A percentile compares a stretch with the other conserved stretches of the same genome.
Conservation (phyloP, 495 filamentous ascomycete genomes). For the Clohesyomyces aquaticus region DNA sequence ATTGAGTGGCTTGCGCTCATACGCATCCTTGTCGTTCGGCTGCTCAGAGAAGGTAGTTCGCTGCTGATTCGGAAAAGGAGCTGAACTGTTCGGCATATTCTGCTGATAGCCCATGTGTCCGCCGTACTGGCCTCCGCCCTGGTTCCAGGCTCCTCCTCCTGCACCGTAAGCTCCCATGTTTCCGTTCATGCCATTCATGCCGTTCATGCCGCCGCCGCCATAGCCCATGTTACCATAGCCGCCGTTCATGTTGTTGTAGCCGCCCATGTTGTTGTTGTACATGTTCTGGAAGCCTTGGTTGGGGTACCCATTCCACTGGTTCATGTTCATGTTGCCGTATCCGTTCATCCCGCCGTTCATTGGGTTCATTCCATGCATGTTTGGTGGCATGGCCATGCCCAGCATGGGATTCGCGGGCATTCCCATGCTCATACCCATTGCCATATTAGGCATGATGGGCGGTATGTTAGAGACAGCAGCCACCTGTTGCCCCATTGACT, state of each 20-base stretch:
- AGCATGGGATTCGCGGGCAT: slow-evolving; percentile 52
- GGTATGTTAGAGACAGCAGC: slow-evolving; percentile 40
- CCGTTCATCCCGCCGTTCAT: slow-evolving; percentile 61
- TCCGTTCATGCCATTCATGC: slow-evolving; percentile 1
- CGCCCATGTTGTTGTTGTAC: slow-evolving; percentile 41
- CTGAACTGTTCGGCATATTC: slow-evolving; percentile 30
- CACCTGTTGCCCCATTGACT: slow-evolving; percentile 44
- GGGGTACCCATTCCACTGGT: slow-evolving; percentile 37
- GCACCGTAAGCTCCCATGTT: slow-evolving; percentile 9
- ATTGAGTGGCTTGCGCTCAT: slow-evolving; percentile 95
- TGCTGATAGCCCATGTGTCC: slow-evolving; percentile 26
- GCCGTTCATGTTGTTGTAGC: slow-evolving; percentile 47
- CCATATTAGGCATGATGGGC: slow-evolving; percentile 4
- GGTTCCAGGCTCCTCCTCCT: background rate
- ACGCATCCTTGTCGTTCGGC: slow-evolving; percentile 81
- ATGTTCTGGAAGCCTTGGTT: slow-evolving; percentile 24
- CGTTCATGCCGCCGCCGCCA: background rate
- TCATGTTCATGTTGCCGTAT: slow-evolving; percentile 43
- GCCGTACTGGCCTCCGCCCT: slow-evolving; percentile 5
- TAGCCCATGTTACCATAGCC: slow-evolving; percentile 18
- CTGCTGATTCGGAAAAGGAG: slow-evolving; percentile 71
- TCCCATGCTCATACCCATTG: slow-evolving; percentile 30
- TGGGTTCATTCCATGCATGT: slow-evolving; percentile 48
- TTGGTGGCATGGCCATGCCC: slow-evolving; percentile 48
- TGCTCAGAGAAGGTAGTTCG: slow-evolving; percentile 62